Evolutionary conservation across 1,284 basidiomycete genomes (phyloP).

Genomic region (Cutaneotrichosporon cavernicola): DNA sequence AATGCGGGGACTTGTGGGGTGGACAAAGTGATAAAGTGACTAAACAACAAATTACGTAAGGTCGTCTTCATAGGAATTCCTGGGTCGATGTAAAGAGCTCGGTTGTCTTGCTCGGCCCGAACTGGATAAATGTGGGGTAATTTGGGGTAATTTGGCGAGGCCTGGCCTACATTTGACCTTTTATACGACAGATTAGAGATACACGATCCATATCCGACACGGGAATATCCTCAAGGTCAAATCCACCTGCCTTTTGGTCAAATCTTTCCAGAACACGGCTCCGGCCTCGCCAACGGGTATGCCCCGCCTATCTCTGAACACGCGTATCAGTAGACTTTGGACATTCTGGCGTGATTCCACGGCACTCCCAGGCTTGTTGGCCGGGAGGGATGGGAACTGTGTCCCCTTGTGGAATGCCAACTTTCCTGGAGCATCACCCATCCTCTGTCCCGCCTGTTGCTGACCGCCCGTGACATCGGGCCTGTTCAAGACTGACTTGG

Average conservation of each 20-base stretch:
- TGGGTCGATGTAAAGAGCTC: background rate
- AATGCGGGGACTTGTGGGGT: too few relatives aligned
- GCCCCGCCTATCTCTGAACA: background rate
- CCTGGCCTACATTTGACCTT: background rate
- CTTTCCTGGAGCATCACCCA: background rate
- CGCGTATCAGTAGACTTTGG: background rate
- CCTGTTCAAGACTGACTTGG: background rate
- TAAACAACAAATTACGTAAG: too few relatives aligned
- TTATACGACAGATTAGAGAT: constrained; percentile 6
- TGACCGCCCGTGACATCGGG: too few relatives aligned
- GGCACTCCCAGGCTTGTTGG: background rate
- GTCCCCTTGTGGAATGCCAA: too few relatives aligned
- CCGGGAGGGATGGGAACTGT: too few relatives aligned
- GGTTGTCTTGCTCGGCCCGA: constrained; percentile 6
- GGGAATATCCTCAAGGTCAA: background rate
- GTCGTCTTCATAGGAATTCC: background rate
- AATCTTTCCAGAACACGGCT: background rate
- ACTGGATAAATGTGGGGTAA: constrained; percentile 5
- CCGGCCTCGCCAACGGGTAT: too few relatives aligned
- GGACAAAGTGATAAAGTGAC: too few relatives aligned
- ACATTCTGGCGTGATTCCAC: background rate
- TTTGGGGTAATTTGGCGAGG: constrained; percentile 9
- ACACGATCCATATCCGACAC: background rate
- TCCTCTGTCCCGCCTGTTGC: too few relatives aligned
- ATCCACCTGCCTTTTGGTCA: background rate